phyloP scores from a whole-genome alignment of 208 protist genomes.

The Naegleria gruberi region DNA sequence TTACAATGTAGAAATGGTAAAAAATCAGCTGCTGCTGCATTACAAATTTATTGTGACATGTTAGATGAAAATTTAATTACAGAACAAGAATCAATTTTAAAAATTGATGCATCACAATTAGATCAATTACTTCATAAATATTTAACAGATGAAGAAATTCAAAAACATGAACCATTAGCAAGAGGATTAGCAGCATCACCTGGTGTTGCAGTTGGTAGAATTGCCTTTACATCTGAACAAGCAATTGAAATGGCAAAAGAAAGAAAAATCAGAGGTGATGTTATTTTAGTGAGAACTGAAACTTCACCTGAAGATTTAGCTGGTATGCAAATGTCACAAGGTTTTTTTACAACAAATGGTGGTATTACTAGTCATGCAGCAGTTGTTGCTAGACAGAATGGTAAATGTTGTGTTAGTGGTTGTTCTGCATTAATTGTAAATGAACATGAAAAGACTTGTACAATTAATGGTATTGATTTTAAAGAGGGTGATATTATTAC shows the following conservation, averaged over 20 bases:
- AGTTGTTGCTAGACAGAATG: constrained; percentile 86
- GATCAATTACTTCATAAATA: constrained; percentile 75
- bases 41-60: constrained; percentile 79
- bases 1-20: constrained; percentile 86
- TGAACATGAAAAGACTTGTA: constrained; percentile 52
- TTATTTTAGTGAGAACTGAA: constrained; percentile 81
- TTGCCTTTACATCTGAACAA: constrained; percentile 72
- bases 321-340: constrained; percentile 72
- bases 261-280: constrained; percentile 50
- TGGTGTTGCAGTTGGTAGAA: constrained; percentile 71
- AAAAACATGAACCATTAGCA: constrained; percentile 46
- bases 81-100: constrained; percentile 72
- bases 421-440: constrained; percentile 63
- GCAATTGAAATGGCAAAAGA: constrained; percentile 51
- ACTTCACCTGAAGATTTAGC: constrained; percentile 85
- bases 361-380: constrained; percentile 91
- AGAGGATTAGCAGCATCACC: constrained; percentile 82
- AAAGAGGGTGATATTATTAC: constrained; percentile 74
- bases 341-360: constrained; percentile 80
- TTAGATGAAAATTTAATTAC: constrained; percentile 73
- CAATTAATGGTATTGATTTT: constrained; percentile 51
- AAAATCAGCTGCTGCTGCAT: constrained; percentile 72
- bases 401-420: constrained; percentile 83
- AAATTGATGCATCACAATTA: constrained; percentile 65
- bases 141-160: constrained; percentile 49